Evolutionary conservation across 78 protist genomes (phyloP).

Genomic region (Dictyostelium brefeldianum): DNA sequence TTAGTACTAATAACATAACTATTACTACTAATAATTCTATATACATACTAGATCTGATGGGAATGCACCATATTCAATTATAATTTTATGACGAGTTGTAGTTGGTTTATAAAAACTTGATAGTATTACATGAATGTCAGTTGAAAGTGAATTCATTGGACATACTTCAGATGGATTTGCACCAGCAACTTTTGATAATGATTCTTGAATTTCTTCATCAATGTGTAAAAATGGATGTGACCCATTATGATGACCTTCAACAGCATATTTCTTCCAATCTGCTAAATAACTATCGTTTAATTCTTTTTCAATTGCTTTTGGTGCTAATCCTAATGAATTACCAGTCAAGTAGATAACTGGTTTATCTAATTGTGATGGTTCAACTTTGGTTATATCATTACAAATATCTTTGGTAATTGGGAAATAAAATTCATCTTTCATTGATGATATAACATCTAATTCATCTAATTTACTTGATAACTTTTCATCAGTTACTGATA

Average conservation of each 20-base stretch:
- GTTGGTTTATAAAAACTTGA: slow-evolving; percentile 93
- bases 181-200: slow-evolving; percentile 53
- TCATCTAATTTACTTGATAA: slow-evolving; percentile 54
- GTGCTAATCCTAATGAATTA: slow-evolving; percentile 93
- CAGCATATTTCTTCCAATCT: slow-evolving; percentile 66
- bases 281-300: slow-evolving; percentile 62
- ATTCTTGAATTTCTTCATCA: slow-evolving; percentile 81
- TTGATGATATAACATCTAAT: slow-evolving; percentile 15
- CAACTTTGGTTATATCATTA: background rate
- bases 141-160: slow-evolving; percentile 94
- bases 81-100: slow-evolving; percentile 84
- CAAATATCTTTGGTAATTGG: slow-evolving; percentile 45
- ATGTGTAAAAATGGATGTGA: slow-evolving; percentile 89
- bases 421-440: slow-evolving; percentile 54
- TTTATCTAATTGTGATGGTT: background rate
- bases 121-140: slow-evolving; percentile 92
- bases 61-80: slow-evolving; percentile 95
- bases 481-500: slow-evolving; percentile 25
- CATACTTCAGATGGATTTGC: slow-evolving; percentile 79
- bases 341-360: slow-evolving; percentile 91
- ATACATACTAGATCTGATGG: slow-evolving; percentile 92
- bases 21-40: background rate
- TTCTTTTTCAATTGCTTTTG: slow-evolving; percentile 46
- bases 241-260: slow-evolving; percentile 72
- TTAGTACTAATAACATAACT: too few relatives aligned